Base-by-base conservation (phyloP, 768 basidiomycete genomes). In the Collybiopsis confluens region DNA sequence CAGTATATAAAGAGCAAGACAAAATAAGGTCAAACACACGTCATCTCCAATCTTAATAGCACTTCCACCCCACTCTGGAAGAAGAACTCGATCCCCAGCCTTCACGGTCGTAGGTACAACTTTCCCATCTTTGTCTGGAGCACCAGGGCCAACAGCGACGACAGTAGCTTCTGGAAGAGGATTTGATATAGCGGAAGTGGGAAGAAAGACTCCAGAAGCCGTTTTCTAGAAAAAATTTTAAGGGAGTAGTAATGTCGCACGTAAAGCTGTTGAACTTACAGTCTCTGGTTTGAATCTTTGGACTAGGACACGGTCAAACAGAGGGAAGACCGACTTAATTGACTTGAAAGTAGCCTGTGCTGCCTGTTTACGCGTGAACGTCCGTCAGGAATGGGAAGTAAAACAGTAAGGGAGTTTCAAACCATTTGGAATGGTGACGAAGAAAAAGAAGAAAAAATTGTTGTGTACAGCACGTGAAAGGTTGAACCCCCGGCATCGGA, bases 121-220 rank as follows among this genome's bases (percentile, higher is more conserved):
- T 10, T 76, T 67, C 30, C 96, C 96, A 1, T 91, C 82, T 75
- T 92, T 92, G 76, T 90, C 82, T 20, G 85, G 88, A n/a, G 89
- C 89, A 28, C 97, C 97, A 30, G 96, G 96, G 53, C 96, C 96
- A 45, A 91, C 88, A 24, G 97, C 91, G 67, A 98, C 88, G 65
- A 97, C 96, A 27, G 92, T 96, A 4, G 93, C 96, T 73, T 98
- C 96, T 2, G 96, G 94, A n/a, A 98, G 81, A 21, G 94, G 94
- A 61, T 70, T 83, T 59, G 69, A 81, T 24, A 91, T 93, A 4
- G 90, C 84, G 1, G 93, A 92, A 0, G 89, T 82, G n/a, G 97
- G 97, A 43, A 99, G 79, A 82, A 94, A 94, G 67, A 99, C 86
- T 33, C 97, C 97, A 21, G 88, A 73, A 2, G 97, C 89, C n/a